These are phyloP conservation scores for Monosporascus sp. DNA, from an alignment of 2,329 filamentous ascomycete genomes.

Conservation along the genomic window DNA sequence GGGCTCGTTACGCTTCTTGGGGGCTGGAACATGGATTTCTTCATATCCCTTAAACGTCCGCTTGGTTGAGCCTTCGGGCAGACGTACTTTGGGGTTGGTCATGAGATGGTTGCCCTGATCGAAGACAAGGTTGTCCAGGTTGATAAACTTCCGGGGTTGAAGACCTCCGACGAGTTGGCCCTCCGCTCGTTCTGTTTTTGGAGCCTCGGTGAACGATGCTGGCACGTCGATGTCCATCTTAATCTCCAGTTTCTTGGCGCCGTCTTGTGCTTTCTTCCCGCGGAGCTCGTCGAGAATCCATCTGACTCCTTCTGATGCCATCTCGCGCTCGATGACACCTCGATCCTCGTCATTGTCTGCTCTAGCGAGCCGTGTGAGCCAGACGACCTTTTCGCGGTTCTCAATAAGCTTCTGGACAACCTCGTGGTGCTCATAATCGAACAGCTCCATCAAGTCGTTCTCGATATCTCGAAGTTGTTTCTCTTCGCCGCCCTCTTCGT, in stretches of 20 bases:
- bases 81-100: slow-evolving; percentile 94
- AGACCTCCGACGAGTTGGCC: slow-evolving; percentile 74
- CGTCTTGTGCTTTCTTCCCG: slow-evolving; percentile 60
- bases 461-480: slow-evolving; percentile 88
- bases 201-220: slow-evolving; percentile 46
- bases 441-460: slow-evolving; percentile 96
- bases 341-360: slow-evolving; percentile 76
- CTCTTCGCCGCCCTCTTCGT: slow-evolving; percentile 68
- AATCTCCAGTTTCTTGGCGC: slow-evolving; percentile 71
- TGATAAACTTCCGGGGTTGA: slow-evolving; percentile 81
- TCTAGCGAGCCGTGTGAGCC: slow-evolving; percentile 83
- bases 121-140: slow-evolving; percentile 92
- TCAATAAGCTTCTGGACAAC: slow-evolving; percentile 85
- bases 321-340: slow-evolving; percentile 77
- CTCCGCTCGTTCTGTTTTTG: slow-evolving; percentile 54
- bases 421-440: slow-evolving; percentile 94
- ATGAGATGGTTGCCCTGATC: slow-evolving; percentile 98
- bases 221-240: slow-evolving; percentile 91
- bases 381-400: slow-evolving; percentile 91
- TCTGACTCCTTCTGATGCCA: slow-evolving; percentile 81
- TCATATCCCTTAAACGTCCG: slow-evolving; percentile 97
- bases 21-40: slow-evolving; percentile 93
- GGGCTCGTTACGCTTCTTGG: slow-evolving; percentile 79
- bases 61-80: slow-evolving; percentile 93
- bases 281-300: slow-evolving; percentile 84